These are phyloP conservation scores for Raddia distichophylla DNA, from an alignment of 176 grass and related monocot species.

Conservation along the genomic window DNA sequence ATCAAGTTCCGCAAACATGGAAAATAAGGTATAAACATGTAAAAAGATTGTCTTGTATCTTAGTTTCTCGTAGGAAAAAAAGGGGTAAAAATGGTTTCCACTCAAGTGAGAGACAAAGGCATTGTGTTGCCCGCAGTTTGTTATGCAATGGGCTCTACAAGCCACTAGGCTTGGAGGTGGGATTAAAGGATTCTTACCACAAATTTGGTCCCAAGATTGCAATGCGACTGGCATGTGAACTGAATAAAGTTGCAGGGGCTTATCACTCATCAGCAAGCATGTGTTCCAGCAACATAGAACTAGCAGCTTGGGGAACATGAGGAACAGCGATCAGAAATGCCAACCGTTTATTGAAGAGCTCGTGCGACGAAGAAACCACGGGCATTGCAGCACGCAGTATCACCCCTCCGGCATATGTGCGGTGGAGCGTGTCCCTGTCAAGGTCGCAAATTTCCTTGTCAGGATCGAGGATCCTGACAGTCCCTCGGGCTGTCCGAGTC, in stretches of 20 bases:
- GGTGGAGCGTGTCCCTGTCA: conserved; percentile 8
- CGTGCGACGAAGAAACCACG: background rate
- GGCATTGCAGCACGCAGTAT: background rate
- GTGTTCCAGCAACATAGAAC: background rate
- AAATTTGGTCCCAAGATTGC: conserved; percentile 3
- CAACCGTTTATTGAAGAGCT: background rate
- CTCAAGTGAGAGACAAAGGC: background rate
- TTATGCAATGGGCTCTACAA: background rate
- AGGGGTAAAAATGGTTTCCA: background rate
- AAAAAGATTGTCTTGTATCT: background rate
- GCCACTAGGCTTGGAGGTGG: background rate
- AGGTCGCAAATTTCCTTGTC: too few relatives aligned
- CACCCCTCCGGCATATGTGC: background rate
- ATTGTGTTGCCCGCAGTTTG: background rate
- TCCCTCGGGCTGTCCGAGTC: background rate
- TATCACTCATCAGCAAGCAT: background rate
- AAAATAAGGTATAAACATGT: background rate
- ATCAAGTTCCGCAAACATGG: background rate
- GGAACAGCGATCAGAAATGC: background rate
- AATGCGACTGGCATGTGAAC: background rate
- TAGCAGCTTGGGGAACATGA: background rate
- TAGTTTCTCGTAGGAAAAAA: background rate
- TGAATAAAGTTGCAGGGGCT: background rate
- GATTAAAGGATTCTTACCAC: background rate
- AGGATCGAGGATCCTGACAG: too few relatives aligned